A percentile compares a stretch with the other conserved stretches of the same genome.
These are phyloP conservation scores for Alternaria infectoria DNA, from an alignment of 2,329 filamentous ascomycete genomes.

Conservation along the genomic window DNA sequence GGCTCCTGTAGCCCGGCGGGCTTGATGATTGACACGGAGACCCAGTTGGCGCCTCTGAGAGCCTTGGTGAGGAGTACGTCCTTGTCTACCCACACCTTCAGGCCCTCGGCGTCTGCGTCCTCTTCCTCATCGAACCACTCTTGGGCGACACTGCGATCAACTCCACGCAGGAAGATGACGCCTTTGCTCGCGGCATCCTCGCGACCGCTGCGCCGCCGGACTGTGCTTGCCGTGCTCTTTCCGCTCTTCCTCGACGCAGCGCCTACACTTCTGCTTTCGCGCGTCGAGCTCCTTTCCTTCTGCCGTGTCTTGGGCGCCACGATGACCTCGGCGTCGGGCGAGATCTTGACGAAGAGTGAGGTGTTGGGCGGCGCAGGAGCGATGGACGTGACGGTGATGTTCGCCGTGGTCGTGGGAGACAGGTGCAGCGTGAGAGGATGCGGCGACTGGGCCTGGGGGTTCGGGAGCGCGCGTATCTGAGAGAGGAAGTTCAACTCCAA, in stretches of 20 bases:
- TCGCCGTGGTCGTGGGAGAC: slow-evolving; percentile 93
- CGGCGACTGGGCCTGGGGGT: slow-evolving; percentile 69
- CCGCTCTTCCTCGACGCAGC: slow-evolving; percentile 80
- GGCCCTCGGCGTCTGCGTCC: slow-evolving; percentile 54
- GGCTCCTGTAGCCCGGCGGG: slow-evolving; percentile 77
- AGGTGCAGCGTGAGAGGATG: slow-evolving; percentile 92
- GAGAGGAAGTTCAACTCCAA: slow-evolving; percentile 91
- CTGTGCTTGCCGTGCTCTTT: slow-evolving; percentile 75
- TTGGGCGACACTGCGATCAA: slow-evolving; percentile 72
- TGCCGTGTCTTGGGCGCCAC: slow-evolving; percentile 90
- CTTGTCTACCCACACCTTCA: slow-evolving; percentile 85
- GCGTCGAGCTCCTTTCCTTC: slow-evolving; percentile 68
- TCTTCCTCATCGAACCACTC: slow-evolving; percentile 80
- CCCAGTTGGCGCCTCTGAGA: slow-evolving; percentile 78
- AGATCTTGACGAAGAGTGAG: slow-evolving; percentile 86
- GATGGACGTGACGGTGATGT: slow-evolving; percentile 84
- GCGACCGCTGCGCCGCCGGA: slow-evolving; percentile 62
- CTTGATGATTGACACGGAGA: slow-evolving; percentile 82
- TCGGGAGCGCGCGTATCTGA: slow-evolving; percentile 91
- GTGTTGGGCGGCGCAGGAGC: slow-evolving; percentile 72
- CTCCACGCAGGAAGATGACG: slow-evolving; percentile 77
- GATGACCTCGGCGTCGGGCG: slow-evolving; percentile 93
- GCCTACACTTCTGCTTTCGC: slow-evolving; percentile 79
- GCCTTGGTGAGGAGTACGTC: slow-evolving; percentile 75
- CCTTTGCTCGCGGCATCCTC: slow-evolving; percentile 70